phyloP scores from a whole-genome alignment of 2,329 filamentous ascomycete genomes.

The Ophiostoma quercus region DNA sequence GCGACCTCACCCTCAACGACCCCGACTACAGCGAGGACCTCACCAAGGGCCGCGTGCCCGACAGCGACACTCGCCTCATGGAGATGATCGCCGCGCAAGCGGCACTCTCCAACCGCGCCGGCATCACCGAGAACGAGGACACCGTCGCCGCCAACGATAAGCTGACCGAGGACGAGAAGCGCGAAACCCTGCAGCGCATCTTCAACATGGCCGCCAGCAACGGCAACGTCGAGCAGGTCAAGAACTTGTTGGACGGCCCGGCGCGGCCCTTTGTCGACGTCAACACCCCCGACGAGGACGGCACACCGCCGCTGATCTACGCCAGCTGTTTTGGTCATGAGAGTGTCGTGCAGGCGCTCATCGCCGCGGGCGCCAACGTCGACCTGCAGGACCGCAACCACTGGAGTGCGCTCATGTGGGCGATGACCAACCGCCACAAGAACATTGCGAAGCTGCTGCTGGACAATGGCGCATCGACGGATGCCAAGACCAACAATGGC shows the following conservation, averaged over 20 bases:
- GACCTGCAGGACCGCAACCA: slow-evolving; percentile 93
- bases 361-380: slow-evolving; percentile 80
- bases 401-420: slow-evolving; percentile 99
- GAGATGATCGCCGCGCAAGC: slow-evolving; percentile 95
- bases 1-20: slow-evolving; percentile 76
- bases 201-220: slow-evolving; percentile 96
- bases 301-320: slow-evolving; percentile 93
- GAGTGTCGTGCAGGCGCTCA: slow-evolving; percentile 74
- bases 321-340: slow-evolving; percentile 97
- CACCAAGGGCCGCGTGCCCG: slow-evolving; percentile 49
- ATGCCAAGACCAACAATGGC: slow-evolving; percentile 89
- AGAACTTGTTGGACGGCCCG: slow-evolving; percentile 66
- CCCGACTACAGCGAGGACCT: slow-evolving; percentile 64
- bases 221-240: slow-evolving; percentile 78
- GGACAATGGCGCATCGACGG: slow-evolving; percentile 90
- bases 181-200: slow-evolving; percentile 73
- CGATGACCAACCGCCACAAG: slow-evolving; percentile 98
- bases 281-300: slow-evolving; percentile 85
- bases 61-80: slow-evolving; percentile 83
- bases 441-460: slow-evolving; percentile 87
- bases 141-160: slow-evolving; percentile 69
- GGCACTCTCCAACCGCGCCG: slow-evolving; percentile 62
- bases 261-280: slow-evolving; percentile 74
- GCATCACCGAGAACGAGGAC: slow-evolving; percentile 64
- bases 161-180: slow-evolving; percentile 71